Evolutionary conservation across 1,139 yeast species (phyloP), one percentile per base, ranked within the genome.

Genomic region (Suhomyces chickasaworum): DNA sequence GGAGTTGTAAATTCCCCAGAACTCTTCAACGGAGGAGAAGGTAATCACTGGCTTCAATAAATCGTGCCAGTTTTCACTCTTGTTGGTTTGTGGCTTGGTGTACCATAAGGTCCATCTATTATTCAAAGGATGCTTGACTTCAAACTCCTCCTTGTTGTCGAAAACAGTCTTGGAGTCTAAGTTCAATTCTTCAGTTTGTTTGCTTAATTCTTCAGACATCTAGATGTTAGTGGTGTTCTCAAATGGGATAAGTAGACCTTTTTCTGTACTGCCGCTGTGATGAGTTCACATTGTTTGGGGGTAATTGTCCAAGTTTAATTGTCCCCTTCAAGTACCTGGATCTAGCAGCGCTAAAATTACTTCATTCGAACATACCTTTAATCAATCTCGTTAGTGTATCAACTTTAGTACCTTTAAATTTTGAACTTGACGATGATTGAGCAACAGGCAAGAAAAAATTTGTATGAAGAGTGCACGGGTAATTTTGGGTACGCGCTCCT

Each of bases 51-150:
- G 96, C 73, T 91, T 91, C 64, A 93, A 79, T 57, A 90, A 80
- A 64, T 90, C 97, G 52, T 89, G 83, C 99, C 99, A 93, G 63
- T 90, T 84, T 69, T 89, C 97, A 55, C 77, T 77, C 59, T 76
- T 78, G 64, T 81, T 86, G 50, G 86, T 83, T 57, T 89, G 85
- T 52, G 98, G 97, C 75, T 90, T 90, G 50, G 97, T 89, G 78
- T 90, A 93, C 99, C 99, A 93, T 63, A 93, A 80, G 39, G 98
- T 90, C 99, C 99, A 93, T 69, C 83, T 83, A 64, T 85, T 83
- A 71, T 89, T 88, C 63, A 93, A 81, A 46, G 98, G 97, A 69
- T 93, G 99, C 69, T 90, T 85, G 54, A 85, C 87, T 52, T 78
- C 79, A 67, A 88, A 86, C 63, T 85, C 88, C 57, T 82, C 86